Conservation (phyloP, 148 eudicot species). For the Persicaria tinctoria region DNA sequence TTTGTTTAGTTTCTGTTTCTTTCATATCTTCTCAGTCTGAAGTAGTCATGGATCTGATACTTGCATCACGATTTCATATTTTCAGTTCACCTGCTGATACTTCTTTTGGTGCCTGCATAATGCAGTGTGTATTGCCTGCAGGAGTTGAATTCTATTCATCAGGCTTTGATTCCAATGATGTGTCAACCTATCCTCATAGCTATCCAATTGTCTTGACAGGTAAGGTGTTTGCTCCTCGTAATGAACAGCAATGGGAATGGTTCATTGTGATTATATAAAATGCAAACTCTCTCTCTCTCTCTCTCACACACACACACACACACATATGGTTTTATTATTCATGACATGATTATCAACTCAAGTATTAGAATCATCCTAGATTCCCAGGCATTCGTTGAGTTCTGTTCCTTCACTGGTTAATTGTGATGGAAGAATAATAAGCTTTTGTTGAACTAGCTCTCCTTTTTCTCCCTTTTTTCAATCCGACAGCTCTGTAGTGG, state of each 20-base stretch:
- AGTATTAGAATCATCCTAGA: not conserved
- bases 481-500: no score
- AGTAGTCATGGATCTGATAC: conserved; percentile 11
- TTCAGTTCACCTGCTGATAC: conserved; percentile 12
- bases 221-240: conserved; percentile 21
- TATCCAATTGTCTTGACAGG: conserved; percentile 98
- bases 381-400: not conserved
- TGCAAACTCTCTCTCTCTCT: not conserved
- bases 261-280: not conserved
- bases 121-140: conserved; percentile 97
- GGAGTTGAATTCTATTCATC: conserved; percentile 76
- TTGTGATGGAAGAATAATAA: conserved; percentile 6
- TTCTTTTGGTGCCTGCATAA: conserved; percentile 17
- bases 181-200: conserved; percentile 66
- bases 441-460: not conserved
- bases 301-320: no score
- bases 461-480: not conserved
- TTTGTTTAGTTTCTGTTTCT: not conserved
- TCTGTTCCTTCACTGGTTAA: not conserved
- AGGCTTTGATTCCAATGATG: conserved; percentile 50
- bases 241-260: not conserved
- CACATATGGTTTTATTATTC: not conserved
- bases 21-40: not conserved
- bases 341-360: not conserved
- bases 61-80: conserved; percentile 8